Base-by-base conservation (phyloP, 768 basidiomycete genomes). In the Glaciozyma martinii region DNA sequence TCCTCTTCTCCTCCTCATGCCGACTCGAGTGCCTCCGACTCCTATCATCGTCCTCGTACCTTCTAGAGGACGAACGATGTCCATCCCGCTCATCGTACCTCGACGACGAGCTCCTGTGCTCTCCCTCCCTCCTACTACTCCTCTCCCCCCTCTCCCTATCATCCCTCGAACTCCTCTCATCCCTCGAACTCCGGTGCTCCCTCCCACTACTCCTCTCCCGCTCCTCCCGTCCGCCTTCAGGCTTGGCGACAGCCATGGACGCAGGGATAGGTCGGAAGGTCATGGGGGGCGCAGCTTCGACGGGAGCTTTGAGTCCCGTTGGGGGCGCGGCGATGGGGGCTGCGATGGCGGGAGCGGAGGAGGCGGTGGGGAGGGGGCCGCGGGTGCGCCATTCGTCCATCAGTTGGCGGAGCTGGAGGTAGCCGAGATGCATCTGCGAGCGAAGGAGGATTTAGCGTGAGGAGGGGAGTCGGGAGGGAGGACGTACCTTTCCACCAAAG, bases 391-490 rank as follows among this genome's bases (percentile, higher is more conserved):
- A 95, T 75, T 90, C 88, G 64, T 80, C 77, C 60, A 99, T 82
- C 84, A 95, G 88, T 78, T 92, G 89, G 62, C 95, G 89, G 67
- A 99, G 82, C 78, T 98, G 93, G 77, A 97, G 92, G 79, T 99
- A 99, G 15, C 95, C 95, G 74, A 98, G 78, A 81, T 98, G 95
- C 90, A 99, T 94, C 95, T 97, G 65, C 9, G 9, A 47, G 13
- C 27, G 15, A 33, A n/a, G 40, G 40, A 21, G 27, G 58, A 19
- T 27, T 59, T 21, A 12, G 18, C 21, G 40, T 27, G 47, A 55
- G 56, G 60, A 71, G 13, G 21, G 71, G 40, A 71, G 62, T 62
- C 63, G 7, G 60, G 40, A 53, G 61, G 42, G 56, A 40, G 30
- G 25, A 78, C 87, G 77, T 73, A 90, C 94, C 81, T 99, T 99